Percentiles rank a stretch among this genome's conserved stretches.
Conservation (phyloP, 805 yeast genomes). For the Dipodascus albidus region DNA sequence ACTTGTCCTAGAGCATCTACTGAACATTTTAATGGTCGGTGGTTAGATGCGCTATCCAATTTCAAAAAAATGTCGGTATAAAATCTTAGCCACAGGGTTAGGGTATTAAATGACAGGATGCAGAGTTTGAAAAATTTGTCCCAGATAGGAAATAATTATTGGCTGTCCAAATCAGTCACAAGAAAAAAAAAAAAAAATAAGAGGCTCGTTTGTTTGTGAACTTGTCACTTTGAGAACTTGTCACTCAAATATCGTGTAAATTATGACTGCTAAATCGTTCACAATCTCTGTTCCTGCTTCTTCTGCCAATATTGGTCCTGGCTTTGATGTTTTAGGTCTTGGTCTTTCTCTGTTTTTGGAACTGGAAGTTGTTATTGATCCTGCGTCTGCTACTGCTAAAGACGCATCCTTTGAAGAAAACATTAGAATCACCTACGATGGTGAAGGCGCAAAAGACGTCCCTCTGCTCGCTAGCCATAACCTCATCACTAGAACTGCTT, state of each 20-base stretch:
- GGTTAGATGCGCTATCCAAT: too few relatives aligned
- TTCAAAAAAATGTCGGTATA: too few relatives aligned
- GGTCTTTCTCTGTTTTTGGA: constrained; percentile 70
- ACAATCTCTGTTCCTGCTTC: constrained; percentile 83
- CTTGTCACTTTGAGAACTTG: too few relatives aligned
- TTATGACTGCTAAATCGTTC: constrained; percentile 24
- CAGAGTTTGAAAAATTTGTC: not conserved
- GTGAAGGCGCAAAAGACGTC: constrained; percentile 70
- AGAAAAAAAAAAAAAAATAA: too few relatives aligned
- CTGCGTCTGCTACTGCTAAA: constrained; percentile 23
- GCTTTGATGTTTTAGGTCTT: constrained; percentile 92
- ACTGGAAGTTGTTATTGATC: constrained; percentile 55
- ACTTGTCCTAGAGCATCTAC: too few relatives aligned
- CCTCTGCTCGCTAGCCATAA: constrained; percentile 71
- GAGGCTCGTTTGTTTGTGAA: too few relatives aligned
- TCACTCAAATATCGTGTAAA: too few relatives aligned
- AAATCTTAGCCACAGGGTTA: not conserved
- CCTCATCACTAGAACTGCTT: constrained; percentile 84
- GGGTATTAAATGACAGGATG: not conserved
- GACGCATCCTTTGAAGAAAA: constrained; percentile 49
- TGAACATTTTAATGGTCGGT: too few relatives aligned
- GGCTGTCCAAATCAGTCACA: not conserved
- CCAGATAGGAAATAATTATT: not conserved
- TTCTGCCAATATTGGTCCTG: constrained; percentile 97
- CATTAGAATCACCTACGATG: constrained; percentile 58